Percentiles rank a stretch among this genome's conserved stretches.
phyloP scores from a whole-genome alignment of 176 grass and related monocot species.

The Musa schizocarpa region DNA sequence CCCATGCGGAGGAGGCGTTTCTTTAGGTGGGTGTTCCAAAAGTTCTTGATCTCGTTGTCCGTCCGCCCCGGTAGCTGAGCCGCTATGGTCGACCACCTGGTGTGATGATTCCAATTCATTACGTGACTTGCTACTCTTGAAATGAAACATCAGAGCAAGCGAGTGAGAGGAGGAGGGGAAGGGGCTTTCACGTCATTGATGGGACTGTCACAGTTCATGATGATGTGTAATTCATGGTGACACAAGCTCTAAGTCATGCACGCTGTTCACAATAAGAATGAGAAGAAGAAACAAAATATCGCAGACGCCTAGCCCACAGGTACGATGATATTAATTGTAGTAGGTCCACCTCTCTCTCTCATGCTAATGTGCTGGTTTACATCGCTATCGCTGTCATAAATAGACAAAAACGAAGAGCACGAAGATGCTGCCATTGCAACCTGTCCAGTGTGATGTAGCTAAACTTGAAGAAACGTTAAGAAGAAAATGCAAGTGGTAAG shows the following conservation, averaged over 20 bases:
- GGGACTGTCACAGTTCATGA: not conserved
- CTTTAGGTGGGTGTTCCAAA: conserved; percentile 30
- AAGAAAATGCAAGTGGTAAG: not conserved
- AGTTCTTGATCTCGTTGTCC: conserved; percentile 35
- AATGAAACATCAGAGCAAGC: not conserved
- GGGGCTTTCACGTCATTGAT: not conserved
- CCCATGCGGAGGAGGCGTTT: conserved; percentile 27
- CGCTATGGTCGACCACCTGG: conserved; percentile 21
- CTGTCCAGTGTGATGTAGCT: not conserved
- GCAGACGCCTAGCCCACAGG: not conserved
- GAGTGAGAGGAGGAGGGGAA: not conserved
- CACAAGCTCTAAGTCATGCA: too few relatives aligned
- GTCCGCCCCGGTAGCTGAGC: conserved; percentile 15
- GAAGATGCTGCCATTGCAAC: not conserved
- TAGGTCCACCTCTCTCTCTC: not conserved
- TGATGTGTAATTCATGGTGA: too few relatives aligned
- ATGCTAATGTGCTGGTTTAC: not conserved
- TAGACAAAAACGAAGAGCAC: not conserved
- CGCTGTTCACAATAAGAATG: not conserved
- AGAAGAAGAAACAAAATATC: not conserved
- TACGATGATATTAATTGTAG: not conserved
- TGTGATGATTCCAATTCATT: not conserved
- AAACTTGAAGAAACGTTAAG: not conserved
- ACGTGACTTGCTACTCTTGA: not conserved
- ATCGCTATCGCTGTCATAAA: not conserved